A percentile compares a stretch with the other conserved stretches of the same genome.
phyloP scores from a whole-genome alignment of 139 green algal species.

The Coccomyxa sp. region DNA sequence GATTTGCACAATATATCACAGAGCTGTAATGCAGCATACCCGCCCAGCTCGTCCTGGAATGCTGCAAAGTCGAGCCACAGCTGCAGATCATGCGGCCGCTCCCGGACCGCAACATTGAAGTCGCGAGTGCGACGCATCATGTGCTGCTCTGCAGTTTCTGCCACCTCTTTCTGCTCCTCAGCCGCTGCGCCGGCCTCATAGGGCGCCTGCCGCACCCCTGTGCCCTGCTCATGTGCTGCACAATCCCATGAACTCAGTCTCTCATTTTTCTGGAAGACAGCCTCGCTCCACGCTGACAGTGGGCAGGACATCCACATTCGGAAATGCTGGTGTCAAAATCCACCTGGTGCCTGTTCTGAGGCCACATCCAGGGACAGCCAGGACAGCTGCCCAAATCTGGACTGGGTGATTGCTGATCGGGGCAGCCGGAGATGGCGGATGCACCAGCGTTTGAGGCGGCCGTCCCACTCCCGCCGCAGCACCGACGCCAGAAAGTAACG shows the following conservation, averaged over 20 bases:
- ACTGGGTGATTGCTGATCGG: not conserved
- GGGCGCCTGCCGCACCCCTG: not conserved
- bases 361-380: slow-evolving; percentile 5
- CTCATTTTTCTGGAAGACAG: not conserved
- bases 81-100: slow-evolving; percentile 54
- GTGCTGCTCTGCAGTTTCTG: slow-evolving; percentile 56
- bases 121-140: slow-evolving; percentile 57
- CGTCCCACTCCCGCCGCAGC: slow-evolving; percentile 21
- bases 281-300: not conserved
- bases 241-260: not conserved
- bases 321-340: not conserved
- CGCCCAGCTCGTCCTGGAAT: slow-evolving; percentile 57
- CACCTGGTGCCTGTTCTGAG: not conserved
- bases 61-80: slow-evolving; percentile 81
- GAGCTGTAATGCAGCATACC: not conserved
- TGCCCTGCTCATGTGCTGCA: not conserved
- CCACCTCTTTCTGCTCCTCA: slow-evolving; percentile 16
- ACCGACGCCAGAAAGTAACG: slow-evolving; percentile 39
- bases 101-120: slow-evolving; percentile 63
- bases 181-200: not conserved
- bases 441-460: slow-evolving; percentile 4
- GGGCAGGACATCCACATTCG: not conserved
- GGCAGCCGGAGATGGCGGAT: slow-evolving; percentile 9
- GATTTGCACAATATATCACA: no score
- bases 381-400: not conserved